Base-by-base conservation (phyloP, 2,329 filamentous ascomycete species). In the Ophiosphaerella korrae region DNA sequence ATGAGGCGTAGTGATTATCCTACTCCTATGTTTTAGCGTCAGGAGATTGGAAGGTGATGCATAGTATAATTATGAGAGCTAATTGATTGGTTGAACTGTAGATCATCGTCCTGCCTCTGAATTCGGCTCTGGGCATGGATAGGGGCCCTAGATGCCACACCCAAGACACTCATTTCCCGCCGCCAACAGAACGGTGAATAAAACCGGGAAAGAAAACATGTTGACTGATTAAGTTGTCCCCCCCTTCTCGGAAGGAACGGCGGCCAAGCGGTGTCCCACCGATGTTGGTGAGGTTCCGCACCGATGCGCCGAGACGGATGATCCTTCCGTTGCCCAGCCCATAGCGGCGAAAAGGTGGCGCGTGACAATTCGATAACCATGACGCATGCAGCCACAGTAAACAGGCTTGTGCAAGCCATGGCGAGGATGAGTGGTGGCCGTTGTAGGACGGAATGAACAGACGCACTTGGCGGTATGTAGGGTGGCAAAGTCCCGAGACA, bases 381-480 rank as follows among this genome's bases (percentile, higher is more conserved):
- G 53, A 52, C 55, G 53, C 55, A 53, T 52, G 39, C 16, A 14
- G 48, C 42, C 37, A 40, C 24, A 45, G 11, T 11, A 29, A 29
- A 29, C 26, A 29, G 7, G 26, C 33, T 34, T 45, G 40, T 35
- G 24, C 35, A 23, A 11, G 26, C 13, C 42, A 35, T 36, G 21
- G 31, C 42, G 29, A 31, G 41, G 43, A 39, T 39, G 42, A 38
- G 34, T 34, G 33, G 55, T 23, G 40, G 31, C 37, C 35, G 45
- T 24, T 40, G 50, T 57, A 43, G 46, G 42, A 60, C 35, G 11
- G 40, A 23, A 12, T 44, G 31, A 47, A 36, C 40, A 34, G 43
- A 29, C 36, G 32, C 39, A 32, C 52, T 56, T 58, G 57, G 51
- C 47, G 46, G 45, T 41, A 14, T 32, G 33, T 52, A 37, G 50